These are phyloP conservation scores for Nidula niveotomentosa DNA, from an alignment of 1,284 basidiomycete genomes.

Conservation along the genomic window DNA sequence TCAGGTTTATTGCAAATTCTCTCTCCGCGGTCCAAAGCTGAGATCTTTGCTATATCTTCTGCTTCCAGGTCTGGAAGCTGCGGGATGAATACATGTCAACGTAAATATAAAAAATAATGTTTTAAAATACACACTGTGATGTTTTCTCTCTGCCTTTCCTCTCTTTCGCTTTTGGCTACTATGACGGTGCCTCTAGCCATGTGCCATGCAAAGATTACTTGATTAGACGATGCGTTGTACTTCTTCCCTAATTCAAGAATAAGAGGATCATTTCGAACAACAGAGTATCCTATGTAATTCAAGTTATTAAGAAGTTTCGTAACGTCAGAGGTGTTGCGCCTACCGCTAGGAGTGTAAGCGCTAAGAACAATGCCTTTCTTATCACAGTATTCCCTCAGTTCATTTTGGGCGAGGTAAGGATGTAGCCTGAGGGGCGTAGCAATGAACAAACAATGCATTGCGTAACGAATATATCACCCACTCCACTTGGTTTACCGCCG, in stretches of 20 bases:
- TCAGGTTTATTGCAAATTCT: constrained; percentile 30
- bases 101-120: not conserved
- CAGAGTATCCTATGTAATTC: constrained; percentile 30
- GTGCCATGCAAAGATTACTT: constrained; percentile 48
- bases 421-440: constrained; percentile 15
- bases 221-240: constrained; percentile 36
- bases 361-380: constrained; percentile 21
- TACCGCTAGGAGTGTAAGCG: constrained; percentile 24
- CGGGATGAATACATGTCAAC: constrained; percentile 7
- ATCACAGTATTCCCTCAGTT: constrained; percentile 21
- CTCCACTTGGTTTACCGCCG: constrained; percentile 42
- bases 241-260: constrained; percentile 39
- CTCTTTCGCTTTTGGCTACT: constrained; percentile 39
- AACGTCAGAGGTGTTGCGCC: not conserved
- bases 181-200: constrained; percentile 35
- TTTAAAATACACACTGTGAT: constrained; percentile 22
- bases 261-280: constrained; percentile 35
- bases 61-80: constrained; percentile 24
- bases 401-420: constrained; percentile 24
- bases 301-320: not conserved
- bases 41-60: constrained; percentile 30
- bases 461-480: constrained; percentile 14
- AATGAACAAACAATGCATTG: no score
- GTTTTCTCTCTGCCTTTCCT: constrained; percentile 41
- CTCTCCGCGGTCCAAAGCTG: constrained; percentile 28